These are phyloP conservation scores for Poa pratensis DNA, from an alignment of 176 grass and related monocot species.

Conservation along the genomic window DNA sequence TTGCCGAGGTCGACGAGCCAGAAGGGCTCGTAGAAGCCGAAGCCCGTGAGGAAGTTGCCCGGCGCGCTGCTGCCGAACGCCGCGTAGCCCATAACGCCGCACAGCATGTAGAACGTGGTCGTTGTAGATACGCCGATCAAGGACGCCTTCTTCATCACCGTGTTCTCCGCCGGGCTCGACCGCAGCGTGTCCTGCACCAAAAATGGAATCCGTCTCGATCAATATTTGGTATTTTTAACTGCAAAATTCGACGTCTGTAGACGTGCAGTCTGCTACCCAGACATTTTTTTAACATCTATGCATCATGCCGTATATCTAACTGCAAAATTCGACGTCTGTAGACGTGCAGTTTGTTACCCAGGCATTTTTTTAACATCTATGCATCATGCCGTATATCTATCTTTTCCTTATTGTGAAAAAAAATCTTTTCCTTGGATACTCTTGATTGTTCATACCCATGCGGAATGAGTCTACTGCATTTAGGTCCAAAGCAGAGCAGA, in stretches of 20 bases:
- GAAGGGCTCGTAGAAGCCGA: constrained; percentile 96
- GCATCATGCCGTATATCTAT: not conserved
- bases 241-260: not conserved
- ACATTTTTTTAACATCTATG: too few relatives aligned
- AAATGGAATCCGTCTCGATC: not conserved
- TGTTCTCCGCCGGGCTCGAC: constrained; percentile 82
- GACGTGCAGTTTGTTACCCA: too few relatives aligned
- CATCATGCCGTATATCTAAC: too few relatives aligned
- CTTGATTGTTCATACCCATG: constrained; percentile 23
- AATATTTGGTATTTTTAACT: not conserved
- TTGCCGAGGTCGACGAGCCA: constrained; percentile 96
- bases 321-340: too few relatives aligned
- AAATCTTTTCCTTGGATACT: not conserved
- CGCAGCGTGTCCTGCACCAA: constrained; percentile 77
- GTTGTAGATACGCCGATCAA: constrained; percentile 78
- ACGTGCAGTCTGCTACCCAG: too few relatives aligned
- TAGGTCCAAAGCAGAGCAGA: not conserved
- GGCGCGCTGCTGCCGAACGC: constrained; percentile 86
- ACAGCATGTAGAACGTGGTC: constrained; percentile 92
- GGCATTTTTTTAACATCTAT: not conserved
- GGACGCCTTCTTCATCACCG: constrained; percentile 94
- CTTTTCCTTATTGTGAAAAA: not conserved
- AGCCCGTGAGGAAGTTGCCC: constrained; percentile 92
- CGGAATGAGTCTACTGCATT: constrained; percentile 2
- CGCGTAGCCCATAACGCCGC: constrained; percentile 80